Percentiles rank a stretch among this genome's conserved stretches.
Conservation (phyloP, 805 yeast genomes). For the Cyberlindnera bimundalis region DNA sequence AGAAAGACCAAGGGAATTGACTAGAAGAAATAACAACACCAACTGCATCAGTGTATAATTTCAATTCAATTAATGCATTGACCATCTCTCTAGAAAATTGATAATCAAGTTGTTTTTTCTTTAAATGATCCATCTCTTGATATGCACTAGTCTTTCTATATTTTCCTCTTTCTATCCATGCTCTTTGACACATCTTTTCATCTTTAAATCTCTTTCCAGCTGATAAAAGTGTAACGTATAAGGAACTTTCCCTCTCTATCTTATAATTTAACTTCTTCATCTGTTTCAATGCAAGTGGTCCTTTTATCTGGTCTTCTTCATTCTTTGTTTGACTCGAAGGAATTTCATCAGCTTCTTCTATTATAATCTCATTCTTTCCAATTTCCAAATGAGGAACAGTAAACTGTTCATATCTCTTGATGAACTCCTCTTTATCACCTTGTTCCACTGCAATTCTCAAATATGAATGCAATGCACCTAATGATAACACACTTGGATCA, state of each 20-base stretch:
- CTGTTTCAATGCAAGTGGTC: constrained; percentile 15
- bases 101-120: constrained; percentile 50
- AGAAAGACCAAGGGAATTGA: constrained; percentile 65
- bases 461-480: constrained; percentile 45
- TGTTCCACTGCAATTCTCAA: constrained; percentile 44
- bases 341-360: constrained; percentile 20
- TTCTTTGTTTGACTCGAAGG: constrained; percentile 10
- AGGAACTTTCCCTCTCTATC: constrained; percentile 20
- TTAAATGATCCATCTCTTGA: constrained; percentile 33
- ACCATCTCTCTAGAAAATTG: constrained; percentile 74
- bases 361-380: constrained; percentile 1
- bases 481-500: constrained; percentile 41
- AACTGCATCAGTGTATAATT: constrained; percentile 64
- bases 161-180: constrained; percentile 79
- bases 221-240: constrained; percentile 22
- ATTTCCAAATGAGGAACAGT: constrained; percentile 32
- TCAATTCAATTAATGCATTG: constrained; percentile 49
- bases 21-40: constrained; percentile 64
- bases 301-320: constrained; percentile 14
- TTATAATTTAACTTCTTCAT: constrained; percentile 10
- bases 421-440: constrained; percentile 35
- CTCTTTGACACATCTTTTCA: constrained; percentile 52
- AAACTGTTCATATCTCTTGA: constrained; percentile 32
- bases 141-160: constrained; percentile 57
- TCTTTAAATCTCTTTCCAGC: constrained; percentile 61